phyloP scores from a whole-genome alignment of 2,329 filamentous ascomycete genomes.

The Aciculosporium take region DNA sequence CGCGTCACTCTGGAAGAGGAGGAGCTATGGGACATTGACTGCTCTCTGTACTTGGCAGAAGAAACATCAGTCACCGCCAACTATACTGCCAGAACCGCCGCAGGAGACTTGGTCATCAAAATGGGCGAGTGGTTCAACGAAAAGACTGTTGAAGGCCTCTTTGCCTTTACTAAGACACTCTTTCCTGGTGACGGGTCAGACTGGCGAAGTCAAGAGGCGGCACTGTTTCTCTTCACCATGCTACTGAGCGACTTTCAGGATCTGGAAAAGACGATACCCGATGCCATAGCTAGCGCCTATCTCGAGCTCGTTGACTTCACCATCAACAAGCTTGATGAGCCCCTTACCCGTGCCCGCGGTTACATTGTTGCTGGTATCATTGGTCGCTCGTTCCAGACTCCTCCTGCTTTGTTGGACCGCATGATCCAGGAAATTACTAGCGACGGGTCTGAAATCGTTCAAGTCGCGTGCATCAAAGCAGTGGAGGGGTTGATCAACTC shows the following conservation, averaged over 20 bases:
- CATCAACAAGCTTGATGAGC: conserved; percentile 52
- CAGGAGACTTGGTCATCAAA: conserved; percentile 84
- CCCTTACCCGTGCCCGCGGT: conserved; percentile 72
- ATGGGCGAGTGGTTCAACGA: conserved; percentile 77
- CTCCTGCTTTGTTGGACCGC: conserved; percentile 52
- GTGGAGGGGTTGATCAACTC: conserved; percentile 53
- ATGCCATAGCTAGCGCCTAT: conserved; percentile 57
- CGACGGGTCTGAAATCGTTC: conserved; percentile 75
- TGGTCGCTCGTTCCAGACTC: conserved; percentile 51
- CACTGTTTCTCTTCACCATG: conserved; percentile 74
- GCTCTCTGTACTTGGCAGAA: conserved; percentile 88
- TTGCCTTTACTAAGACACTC: conserved; percentile 59
- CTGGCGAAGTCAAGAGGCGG: conserved; percentile 60
- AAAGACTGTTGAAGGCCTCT: conserved; percentile 62
- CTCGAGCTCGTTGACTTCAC: conserved; percentile 69
- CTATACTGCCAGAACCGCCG: conserved; percentile 87
- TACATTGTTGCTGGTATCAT: conserved; percentile 76
- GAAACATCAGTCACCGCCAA: conserved; percentile 91
- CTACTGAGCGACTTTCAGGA: conserved; percentile 74
- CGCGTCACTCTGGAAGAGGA: conserved; percentile 89
- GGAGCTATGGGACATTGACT: conserved; percentile 90
- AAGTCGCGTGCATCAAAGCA: conserved; percentile 80
- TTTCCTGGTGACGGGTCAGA: conserved; percentile 42
- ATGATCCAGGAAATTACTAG: conserved; percentile 61
- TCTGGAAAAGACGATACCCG: conserved; percentile 53